phyloP scores from a whole-genome alignment of 192 early-diverging fungal species.

The Oehlia diaphana region DNA sequence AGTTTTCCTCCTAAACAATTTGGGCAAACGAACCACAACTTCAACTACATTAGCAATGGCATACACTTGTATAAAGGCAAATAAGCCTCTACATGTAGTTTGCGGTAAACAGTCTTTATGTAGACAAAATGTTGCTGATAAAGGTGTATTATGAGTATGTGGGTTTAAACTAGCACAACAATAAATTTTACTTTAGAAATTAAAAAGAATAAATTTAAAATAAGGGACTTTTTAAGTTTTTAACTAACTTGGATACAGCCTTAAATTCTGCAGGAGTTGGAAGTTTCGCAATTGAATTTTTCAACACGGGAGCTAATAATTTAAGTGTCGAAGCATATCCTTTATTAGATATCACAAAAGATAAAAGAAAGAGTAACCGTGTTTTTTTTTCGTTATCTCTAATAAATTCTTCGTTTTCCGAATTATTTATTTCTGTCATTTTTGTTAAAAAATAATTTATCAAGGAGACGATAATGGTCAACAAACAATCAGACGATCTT shows the following conservation, averaged over 20 bases:
- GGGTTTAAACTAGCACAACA: slow-evolving; percentile 2
- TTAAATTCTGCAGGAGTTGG: slow-evolving; percentile 2
- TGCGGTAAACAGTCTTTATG: slow-evolving; percentile 19
- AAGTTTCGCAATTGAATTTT: neutral
- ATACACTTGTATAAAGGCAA: neutral
- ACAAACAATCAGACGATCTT: too few species aligned
- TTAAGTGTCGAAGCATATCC: neutral
- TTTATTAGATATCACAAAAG: slow-evolving; percentile 12
- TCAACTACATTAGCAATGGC: neutral
- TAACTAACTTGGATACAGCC: neutral
- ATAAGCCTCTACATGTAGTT: neutral
- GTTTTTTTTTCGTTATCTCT: neutral
- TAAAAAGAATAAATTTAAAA: neutral
- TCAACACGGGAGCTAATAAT: neutral
- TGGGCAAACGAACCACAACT: neutral
- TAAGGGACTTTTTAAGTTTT: neutral
- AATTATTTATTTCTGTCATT: neutral
- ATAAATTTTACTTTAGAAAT: neutral
- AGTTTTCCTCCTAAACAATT: neutral
- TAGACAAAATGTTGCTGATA: neutral
- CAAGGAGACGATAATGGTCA: too few species aligned
- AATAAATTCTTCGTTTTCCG: neutral
- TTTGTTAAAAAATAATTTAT: neutral
- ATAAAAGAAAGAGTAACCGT: neutral
- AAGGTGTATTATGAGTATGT: slow-evolving; percentile 2